phyloP scores from a whole-genome alignment of 108 stramenopile species.

The Cyclotella atomus region DNA sequence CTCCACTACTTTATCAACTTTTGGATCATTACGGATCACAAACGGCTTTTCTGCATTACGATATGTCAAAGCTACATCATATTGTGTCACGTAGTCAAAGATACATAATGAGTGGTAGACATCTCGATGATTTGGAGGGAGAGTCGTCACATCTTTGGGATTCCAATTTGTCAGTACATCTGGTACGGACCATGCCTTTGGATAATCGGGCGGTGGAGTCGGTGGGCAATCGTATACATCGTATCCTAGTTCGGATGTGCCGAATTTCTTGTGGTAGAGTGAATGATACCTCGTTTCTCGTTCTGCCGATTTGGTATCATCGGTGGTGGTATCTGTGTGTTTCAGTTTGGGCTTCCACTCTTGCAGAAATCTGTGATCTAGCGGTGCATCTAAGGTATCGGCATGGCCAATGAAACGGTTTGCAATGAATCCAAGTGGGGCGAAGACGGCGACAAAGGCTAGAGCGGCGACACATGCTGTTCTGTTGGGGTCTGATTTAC shows the following conservation, averaged over 20 bases:
- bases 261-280: conserved; percentile 24
- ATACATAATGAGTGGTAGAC: conserved; percentile 45
- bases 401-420: background rate
- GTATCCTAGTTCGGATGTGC: conserved; percentile 15
- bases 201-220: conserved; percentile 40
- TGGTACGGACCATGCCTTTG: conserved; percentile 27
- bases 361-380: background rate
- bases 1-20: conserved; percentile 47
- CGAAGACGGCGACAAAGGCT: conserved; percentile 1
- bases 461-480: conserved; percentile 7
- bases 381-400: background rate
- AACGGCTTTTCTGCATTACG: conserved; percentile 79
- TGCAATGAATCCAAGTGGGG: conserved; percentile 7
- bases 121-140: conserved; percentile 13
- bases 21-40: conserved; percentile 75
- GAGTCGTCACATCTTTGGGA: conserved; percentile 34
- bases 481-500: conserved; percentile 20
- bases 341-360: conserved; percentile 12
- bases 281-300: conserved; percentile 22
- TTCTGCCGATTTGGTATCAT: background rate
- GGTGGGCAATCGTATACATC: conserved; percentile 40
- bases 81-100: conserved; percentile 43
- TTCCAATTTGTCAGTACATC: conserved; percentile 35
- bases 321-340: background rate
- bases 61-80: conserved; percentile 43